These are phyloP conservation scores for Carex scoparia DNA, from an alignment of 176 grass and related monocot species.

Conservation along the genomic window DNA sequence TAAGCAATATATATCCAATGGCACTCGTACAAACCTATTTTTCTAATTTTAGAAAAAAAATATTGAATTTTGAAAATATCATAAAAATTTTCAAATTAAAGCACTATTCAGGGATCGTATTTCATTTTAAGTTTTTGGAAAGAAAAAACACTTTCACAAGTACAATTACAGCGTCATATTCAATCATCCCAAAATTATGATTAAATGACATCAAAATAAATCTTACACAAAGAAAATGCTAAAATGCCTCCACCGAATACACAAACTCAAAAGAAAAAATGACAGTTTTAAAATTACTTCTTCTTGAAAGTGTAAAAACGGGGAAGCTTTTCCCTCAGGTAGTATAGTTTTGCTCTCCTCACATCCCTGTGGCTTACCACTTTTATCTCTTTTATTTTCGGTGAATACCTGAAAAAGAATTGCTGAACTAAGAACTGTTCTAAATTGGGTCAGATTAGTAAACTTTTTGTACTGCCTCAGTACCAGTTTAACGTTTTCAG, in stretches of 20 bases:
- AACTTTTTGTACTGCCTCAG: not conserved
- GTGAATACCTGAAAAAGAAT: conserved; percentile 66
- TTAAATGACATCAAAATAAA: conserved; percentile 1
- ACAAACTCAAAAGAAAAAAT: conserved; percentile 12
- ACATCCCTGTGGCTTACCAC: conserved; percentile 91
- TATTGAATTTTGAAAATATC: not conserved
- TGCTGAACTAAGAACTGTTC: not conserved
- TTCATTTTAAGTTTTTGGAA: not conserved
- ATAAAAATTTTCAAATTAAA: not conserved
- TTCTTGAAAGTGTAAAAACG: conserved; percentile 97
- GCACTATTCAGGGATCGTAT: not conserved
- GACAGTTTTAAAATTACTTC: conserved; percentile 34
- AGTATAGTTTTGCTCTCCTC: conserved; percentile 92
- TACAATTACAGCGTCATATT: not conserved
- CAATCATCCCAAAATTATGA: not conserved
- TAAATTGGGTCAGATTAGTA: not conserved
- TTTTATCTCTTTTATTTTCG: conserved; percentile 95
- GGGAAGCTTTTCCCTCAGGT: conserved; percentile 88
- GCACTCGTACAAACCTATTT: not conserved
- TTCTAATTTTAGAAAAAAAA: not conserved
- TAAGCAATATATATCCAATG: not conserved
- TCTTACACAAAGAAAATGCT: conserved; percentile 27
- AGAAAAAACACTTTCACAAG: not conserved
- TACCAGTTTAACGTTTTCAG: not conserved
- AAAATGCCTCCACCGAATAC: conserved; percentile 29